Percentiles rank a stretch among this genome's conserved stretches.
phyloP scores from a whole-genome alignment of 352 stramenopile genomes.

The Pythium brachiatum region DNA sequence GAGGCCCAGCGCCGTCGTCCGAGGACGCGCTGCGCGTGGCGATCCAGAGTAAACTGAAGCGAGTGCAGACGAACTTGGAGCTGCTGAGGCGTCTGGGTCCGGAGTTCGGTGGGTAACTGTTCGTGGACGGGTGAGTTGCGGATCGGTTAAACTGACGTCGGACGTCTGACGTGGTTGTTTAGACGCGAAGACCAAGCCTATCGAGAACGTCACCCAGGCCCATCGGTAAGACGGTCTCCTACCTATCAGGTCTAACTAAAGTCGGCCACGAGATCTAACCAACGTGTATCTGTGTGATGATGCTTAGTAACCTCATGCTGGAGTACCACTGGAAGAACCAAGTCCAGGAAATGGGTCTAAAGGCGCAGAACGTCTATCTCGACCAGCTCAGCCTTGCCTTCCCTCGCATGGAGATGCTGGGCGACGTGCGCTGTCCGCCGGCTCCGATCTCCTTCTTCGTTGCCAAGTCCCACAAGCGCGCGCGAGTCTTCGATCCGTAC shows the following conservation, averaged over 20 bases:
- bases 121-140: neutral
- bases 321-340: conserved; percentile 90
- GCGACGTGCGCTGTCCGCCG: conserved; percentile 73
- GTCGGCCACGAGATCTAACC: neutral
- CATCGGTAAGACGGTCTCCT: conserved; percentile 39
- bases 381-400: conserved; percentile 70
- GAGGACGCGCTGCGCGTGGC: conserved; percentile 71
- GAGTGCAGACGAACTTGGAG: conserved; percentile 86
- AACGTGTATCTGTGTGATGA: neutral
- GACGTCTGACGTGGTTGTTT: neutral
- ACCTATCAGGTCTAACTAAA: neutral
- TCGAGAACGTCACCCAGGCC: conserved; percentile 81
- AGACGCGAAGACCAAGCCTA: conserved; percentile 87
- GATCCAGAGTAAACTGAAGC: conserved; percentile 85
- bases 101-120: conserved; percentile 63
- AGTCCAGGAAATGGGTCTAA: conserved; percentile 83
- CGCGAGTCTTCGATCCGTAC: conserved; percentile 78
- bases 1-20: conserved; percentile 5
- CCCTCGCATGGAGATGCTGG: conserved; percentile 79
- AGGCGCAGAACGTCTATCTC: conserved; percentile 79
- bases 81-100: conserved; percentile 78
- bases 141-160: conserved; percentile 3
- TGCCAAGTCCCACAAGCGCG: conserved; percentile 80
- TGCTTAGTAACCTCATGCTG: conserved; percentile 73
- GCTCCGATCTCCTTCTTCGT: conserved; percentile 68